These are phyloP conservation scores for Cordyceps pruinosa DNA, from an alignment of 2,329 filamentous ascomycete species.

Conservation along the genomic window DNA sequence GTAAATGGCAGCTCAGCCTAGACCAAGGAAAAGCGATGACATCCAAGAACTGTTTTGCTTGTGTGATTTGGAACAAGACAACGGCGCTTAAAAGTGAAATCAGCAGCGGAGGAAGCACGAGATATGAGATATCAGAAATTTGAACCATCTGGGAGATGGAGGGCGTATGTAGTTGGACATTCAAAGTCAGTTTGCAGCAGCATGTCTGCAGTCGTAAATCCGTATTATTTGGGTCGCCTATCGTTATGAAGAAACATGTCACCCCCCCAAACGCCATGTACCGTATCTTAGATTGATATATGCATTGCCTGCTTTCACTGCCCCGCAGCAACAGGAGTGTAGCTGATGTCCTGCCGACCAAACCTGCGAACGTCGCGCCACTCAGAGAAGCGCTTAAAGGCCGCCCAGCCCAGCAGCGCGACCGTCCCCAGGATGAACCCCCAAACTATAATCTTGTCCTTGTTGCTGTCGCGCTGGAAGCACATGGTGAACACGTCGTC, in stretches of 20 bases:
- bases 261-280: not conserved
- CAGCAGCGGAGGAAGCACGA: not conserved
- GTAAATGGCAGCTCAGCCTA: constrained; percentile 30
- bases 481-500: constrained; percentile 56
- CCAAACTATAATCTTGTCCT: constrained; percentile 61
- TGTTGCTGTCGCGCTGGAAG: constrained; percentile 61
- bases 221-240: not conserved
- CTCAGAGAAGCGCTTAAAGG: constrained; percentile 42
- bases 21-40: not conserved
- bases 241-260: not conserved
- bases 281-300: not conserved
- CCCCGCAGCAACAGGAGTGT: constrained; percentile 22
- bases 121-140: not conserved
- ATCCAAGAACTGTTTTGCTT: not conserved
- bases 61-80: not conserved
- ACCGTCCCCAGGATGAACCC: constrained; percentile 53
- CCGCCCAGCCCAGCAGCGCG: constrained; percentile 55
- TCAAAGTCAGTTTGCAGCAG: not conserved
- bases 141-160: not conserved
- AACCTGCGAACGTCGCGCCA: constrained; percentile 27
- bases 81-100: not conserved
- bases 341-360: constrained; percentile 22
- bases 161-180: not conserved
- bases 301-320: constrained; percentile 15
- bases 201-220: not conserved